Base-by-base conservation (phyloP, 495 filamentous ascomycete genomes). In the Penicillium dipodomyicola region DNA sequence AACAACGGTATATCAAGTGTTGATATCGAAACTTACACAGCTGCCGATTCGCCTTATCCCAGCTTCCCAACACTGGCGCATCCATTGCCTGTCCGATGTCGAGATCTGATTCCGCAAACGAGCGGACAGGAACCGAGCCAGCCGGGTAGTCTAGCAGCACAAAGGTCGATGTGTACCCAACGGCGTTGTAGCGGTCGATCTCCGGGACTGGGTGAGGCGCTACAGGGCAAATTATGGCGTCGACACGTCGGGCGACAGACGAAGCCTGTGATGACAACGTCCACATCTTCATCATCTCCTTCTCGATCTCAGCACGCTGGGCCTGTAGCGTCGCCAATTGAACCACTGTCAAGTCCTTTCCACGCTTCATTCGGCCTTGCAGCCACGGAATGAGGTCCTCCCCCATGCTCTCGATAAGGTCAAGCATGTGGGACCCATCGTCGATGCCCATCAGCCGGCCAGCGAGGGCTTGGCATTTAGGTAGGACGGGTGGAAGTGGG, bases 311-410 rank as follows among this genome's bases (percentile, higher is more conserved):
- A 1, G 64, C 64, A 29, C 77, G 76, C 54, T 78, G 68, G 4
- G 74, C 79, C 32, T 84, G 83, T 4, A 85, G 58, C n/a, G 72
- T 66, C 0, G 72, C 69, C 3, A 85, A 61, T 50, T 78, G 69
- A 0, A 73, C 62, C 3, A 86, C 49, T 0, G 72, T 74, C 22
- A 71, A 42, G 10, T 73, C 65, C 0, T 70, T 57, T 23, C 79
- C 74, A 10, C 77, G 75, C 25, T 71, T 72, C 42, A 82, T 67
- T 0, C 81, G 70, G 1, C 70, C 67, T n/a, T 65, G 57, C 1
- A 87, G 72, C 82, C 84, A 88, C 10, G 83, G 78, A 4, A 77
- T 84, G 3, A 87, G 62, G 0, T 84, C 77, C 54, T 88, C 85
- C 8, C 67, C 69, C 6, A 74, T 81, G 44, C 68, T 59, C 22